A percentile compares a stretch with the other conserved stretches of the same genome.
phyloP scores from a whole-genome alignment of 2,329 filamentous ascomycete genomes.

The Fusarium oligoseptatum region DNA sequence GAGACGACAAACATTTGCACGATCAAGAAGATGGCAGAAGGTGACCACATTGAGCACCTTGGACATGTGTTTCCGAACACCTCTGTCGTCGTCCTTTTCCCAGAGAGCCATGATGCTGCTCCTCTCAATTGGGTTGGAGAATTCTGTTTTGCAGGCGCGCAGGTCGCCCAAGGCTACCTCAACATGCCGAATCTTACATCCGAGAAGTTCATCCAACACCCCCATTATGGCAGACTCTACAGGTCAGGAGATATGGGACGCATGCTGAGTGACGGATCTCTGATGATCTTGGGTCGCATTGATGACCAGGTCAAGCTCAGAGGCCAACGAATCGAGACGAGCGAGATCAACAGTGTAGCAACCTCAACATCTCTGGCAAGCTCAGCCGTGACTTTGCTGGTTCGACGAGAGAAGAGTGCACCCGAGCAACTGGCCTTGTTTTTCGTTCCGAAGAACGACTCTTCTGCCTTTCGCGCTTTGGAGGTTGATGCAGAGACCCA shows the following conservation, averaged over 20 bases:
- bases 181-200: constrained; percentile 72
- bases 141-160: constrained; percentile 87
- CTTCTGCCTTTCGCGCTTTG: constrained; percentile 53
- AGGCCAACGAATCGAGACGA: constrained; percentile 83
- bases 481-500: constrained; percentile 53
- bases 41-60: constrained; percentile 79
- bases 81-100: constrained; percentile 74
- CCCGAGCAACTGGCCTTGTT: constrained; percentile 75
- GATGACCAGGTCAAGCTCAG: constrained; percentile 88
- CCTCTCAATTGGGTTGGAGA: constrained; percentile 83
- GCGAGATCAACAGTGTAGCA: constrained; percentile 77
- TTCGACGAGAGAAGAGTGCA: constrained; percentile 55
- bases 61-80: constrained; percentile 82
- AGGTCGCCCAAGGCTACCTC: constrained; percentile 83
- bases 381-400: constrained; percentile 75
- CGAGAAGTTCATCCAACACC: constrained; percentile 77
- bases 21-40: constrained; percentile 70
- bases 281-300: constrained; percentile 79
- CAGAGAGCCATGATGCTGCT: constrained; percentile 63
- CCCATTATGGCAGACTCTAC: constrained; percentile 79
- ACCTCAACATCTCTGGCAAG: constrained; percentile 63
- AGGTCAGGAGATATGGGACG: constrained; percentile 86
- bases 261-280: constrained; percentile 80
- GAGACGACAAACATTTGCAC: constrained; percentile 93
- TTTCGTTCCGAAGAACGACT: constrained; percentile 65